Evolutionary conservation across 345 rosid genomes (phyloP).

Genomic region (Populus deltoides): DNA sequence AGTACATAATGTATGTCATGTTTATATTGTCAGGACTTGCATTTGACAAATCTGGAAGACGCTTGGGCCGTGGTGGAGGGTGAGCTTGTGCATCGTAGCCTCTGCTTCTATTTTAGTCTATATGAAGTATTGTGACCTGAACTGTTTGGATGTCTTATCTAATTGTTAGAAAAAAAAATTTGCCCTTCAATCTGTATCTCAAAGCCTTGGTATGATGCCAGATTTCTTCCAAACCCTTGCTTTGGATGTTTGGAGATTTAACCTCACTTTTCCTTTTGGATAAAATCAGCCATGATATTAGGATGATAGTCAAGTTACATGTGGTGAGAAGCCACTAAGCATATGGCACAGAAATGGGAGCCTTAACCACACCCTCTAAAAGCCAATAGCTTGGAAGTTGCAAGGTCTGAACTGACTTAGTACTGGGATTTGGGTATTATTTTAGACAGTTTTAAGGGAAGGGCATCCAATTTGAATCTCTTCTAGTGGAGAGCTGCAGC

Average conservation of each 20-base stretch:
- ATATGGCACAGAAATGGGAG: neutral
- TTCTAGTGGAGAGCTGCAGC: neutral
- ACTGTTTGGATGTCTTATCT: neutral
- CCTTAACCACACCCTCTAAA: neutral
- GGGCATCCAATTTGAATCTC: neutral
- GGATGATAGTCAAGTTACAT: too few relatives aligned
- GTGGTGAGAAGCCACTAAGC: too few relatives aligned
- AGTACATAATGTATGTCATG: neutral
- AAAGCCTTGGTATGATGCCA: neutral
- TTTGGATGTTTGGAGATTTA: neutral
- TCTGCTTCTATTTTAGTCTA: neutral
- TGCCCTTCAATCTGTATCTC: neutral
- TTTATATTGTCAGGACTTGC: conserved; percentile 69
- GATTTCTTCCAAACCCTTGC: neutral
- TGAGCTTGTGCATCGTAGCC: conserved; percentile 18
- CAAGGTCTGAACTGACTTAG: neutral
- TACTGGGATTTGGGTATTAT: neutral
- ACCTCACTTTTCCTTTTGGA: too few relatives aligned
- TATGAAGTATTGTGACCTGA: neutral
- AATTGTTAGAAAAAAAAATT: too few relatives aligned
- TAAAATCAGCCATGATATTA: too few relatives aligned
- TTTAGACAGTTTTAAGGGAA: neutral
- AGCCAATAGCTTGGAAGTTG: neutral
- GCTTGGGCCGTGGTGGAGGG: conserved; percentile 99
- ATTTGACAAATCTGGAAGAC: conserved; percentile 83